These are phyloP conservation scores for Oryza brachyantha DNA, from an alignment of 176 grass and related monocot genomes.

Conservation along the genomic window DNA sequence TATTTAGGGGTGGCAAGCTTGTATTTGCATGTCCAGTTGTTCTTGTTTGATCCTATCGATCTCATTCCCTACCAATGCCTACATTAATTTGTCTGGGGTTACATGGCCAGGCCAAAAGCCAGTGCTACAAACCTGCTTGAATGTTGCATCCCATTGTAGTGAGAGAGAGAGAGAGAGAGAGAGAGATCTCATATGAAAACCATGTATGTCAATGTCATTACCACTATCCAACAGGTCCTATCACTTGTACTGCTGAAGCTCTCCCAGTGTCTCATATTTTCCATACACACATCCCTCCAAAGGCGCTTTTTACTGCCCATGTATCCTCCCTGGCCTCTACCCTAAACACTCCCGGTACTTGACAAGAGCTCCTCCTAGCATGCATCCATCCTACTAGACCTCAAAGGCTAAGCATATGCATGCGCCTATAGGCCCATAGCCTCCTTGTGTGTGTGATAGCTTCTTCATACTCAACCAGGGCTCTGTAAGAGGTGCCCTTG, in stretches of 20 bases:
- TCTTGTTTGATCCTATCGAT: constrained; percentile 3
- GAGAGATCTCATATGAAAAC: neutral
- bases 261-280: constrained; percentile 21
- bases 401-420: constrained; percentile 53
- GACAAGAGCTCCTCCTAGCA: constrained; percentile 36
- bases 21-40: neutral
- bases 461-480: constrained; percentile 48
- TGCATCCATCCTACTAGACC: constrained; percentile 19
- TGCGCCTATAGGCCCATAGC: constrained; percentile 33
- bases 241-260: constrained; percentile 11
- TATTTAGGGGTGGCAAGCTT: constrained; percentile 15
- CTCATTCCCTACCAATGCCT: neutral
- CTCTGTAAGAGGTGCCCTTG: constrained; percentile 94
- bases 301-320: constrained; percentile 3
- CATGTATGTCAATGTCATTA: neutral
- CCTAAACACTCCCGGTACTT: constrained; percentile 46
- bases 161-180: neutral
- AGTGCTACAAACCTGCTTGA: neutral
- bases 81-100: constrained; percentile 29
- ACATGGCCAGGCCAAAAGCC: constrained; percentile 18
- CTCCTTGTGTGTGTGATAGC: constrained; percentile 17
- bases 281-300: constrained; percentile 20
- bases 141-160: neutral
- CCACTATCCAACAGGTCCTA: neutral
- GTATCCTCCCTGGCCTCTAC: neutral